Base-by-base conservation (phyloP, 2,329 filamentous ascomycete species). In the Ceratocystis colombiana region DNA sequence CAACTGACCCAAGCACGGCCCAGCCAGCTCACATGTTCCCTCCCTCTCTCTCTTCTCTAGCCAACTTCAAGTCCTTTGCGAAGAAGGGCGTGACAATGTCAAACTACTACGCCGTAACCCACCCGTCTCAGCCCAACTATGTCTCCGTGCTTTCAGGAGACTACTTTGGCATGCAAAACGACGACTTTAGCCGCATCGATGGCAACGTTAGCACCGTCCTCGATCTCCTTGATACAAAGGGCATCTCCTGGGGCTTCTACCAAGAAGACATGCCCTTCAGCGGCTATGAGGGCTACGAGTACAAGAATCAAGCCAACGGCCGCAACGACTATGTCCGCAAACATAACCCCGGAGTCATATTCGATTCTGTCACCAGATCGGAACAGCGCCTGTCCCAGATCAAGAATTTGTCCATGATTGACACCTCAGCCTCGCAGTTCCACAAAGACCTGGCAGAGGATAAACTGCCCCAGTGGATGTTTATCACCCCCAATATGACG, bases 251-350 rank as follows among this genome's bases (percentile, higher is more conserved):
- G 87, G 86, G 78, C 63, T 78, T 86, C 69, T 94, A 93, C 76
- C 83, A 91, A 74, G 89, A 94, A 73, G 86, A 89, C 71, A 80
- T 88, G 79, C 89, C 89, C 1, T 90, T 85, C 75, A 79, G 83
- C 1, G 89, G 89, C 12, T 93, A 84, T 75, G 81, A 89, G 73
- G 88, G 88, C 28, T 74, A 75, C 45, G 77, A 76, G 0, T 89
- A 78, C 73, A 79, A 83, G 66, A 90, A 90, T 75, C 84, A 84
- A 69, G 69, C 83, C 70, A 88, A 81, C 2, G 81, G 82, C 37
- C 80, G 81, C 62, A 88, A 91, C 71, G 84, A 87, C 76, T 94
- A 94, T 73, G 88, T 93, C 6, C 85, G 90, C 72, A 93, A 94
- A 77, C 89, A 94, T 77, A 90, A 92, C 75, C 78, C 82, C 61